These are phyloP conservation scores for Ascochyta pisi DNA, from an alignment of 2,329 filamentous ascomycete genomes.

Conservation along the genomic window DNA sequence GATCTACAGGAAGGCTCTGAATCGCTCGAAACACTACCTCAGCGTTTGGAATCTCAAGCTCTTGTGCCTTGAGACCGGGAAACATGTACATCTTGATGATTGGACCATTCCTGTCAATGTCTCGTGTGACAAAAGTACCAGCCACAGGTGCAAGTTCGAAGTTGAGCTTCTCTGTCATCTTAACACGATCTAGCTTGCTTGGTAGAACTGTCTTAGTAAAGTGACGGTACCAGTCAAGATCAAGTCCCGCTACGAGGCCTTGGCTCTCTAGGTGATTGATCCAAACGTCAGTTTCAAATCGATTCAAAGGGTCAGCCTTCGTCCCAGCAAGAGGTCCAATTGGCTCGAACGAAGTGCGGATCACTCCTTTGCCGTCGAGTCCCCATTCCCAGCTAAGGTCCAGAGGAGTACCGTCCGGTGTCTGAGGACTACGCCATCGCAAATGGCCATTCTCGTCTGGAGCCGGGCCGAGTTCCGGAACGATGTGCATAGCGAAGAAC, in stretches of 20 bases:
- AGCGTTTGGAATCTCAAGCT: slow-evolving; percentile 14
- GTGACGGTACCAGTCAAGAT: slow-evolving; percentile 21
- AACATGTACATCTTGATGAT: slow-evolving; percentile 22
- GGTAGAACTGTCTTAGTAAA: slow-evolving; percentile 13
- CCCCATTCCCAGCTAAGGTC: slow-evolving; percentile 24
- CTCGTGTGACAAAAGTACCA: slow-evolving; percentile 22
- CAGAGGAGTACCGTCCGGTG: slow-evolving; percentile 21
- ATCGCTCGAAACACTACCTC: slow-evolving; percentile 16
- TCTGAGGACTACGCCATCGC: slow-evolving; percentile 19
- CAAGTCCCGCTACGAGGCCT: slow-evolving; percentile 16
- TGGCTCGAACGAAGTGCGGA: slow-evolving; percentile 20
- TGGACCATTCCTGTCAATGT: slow-evolving; percentile 14
- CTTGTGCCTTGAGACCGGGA: slow-evolving; percentile 16
- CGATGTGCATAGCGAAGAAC: slow-evolving; percentile 18
- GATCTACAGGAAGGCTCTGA: neutral
- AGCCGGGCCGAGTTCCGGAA: slow-evolving; percentile 14
- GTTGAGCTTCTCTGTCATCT: slow-evolving; percentile 13
- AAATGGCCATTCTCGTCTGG: slow-evolving; percentile 10
- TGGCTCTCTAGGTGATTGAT: slow-evolving; percentile 15
- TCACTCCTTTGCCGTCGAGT: slow-evolving; percentile 20
- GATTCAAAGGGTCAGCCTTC: slow-evolving; percentile 15
- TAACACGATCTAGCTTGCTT: slow-evolving; percentile 12
- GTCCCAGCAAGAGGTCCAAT: slow-evolving; percentile 20
- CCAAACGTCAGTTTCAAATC: slow-evolving; percentile 16
- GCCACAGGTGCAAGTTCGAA: slow-evolving; percentile 21